Conservation (phyloP, 768 basidiomycete genomes). For the Lepiota brunneoincarnata region DNA sequence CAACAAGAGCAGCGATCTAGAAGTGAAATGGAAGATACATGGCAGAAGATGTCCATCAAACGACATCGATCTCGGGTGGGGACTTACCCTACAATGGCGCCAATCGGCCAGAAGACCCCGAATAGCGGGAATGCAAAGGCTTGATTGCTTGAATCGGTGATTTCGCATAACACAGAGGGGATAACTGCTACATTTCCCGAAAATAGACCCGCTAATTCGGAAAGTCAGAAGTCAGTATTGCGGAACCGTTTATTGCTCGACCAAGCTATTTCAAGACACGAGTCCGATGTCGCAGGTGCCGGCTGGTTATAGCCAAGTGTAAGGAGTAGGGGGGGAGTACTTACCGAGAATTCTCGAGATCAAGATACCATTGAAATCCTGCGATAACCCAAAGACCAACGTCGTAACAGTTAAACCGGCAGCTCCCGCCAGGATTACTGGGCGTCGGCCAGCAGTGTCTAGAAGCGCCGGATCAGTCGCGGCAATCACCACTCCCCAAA, state of each 20-base stretch:
- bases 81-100: constrained; percentile 51
- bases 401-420: constrained; percentile 46
- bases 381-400: constrained; percentile 54
- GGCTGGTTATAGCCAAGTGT: neutral
- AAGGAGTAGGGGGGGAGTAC: constrained; percentile 9
- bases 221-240: constrained; percentile 1
- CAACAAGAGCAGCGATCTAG: neutral
- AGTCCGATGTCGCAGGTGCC: constrained; percentile 3
- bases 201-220: constrained; percentile 47
- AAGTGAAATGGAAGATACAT: neutral
- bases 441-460: constrained; percentile 61
- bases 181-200: constrained; percentile 62
- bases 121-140: constrained; percentile 54
- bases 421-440: constrained; percentile 54
- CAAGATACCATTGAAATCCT: constrained; percentile 41
- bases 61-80: neutral
- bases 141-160: constrained; percentile 59
- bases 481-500: neutral
- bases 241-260: constrained; percentile 1
- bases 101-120: constrained; percentile 56
- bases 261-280: neutral
- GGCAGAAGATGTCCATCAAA: constrained; percentile 6
- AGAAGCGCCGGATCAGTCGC: neutral
- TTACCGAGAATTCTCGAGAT: constrained; percentile 48
- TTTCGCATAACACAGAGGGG: constrained; percentile 57